phyloP scores from a whole-genome alignment of 1,284 basidiomycete species.

The Cryptococcus sp. region DNA sequence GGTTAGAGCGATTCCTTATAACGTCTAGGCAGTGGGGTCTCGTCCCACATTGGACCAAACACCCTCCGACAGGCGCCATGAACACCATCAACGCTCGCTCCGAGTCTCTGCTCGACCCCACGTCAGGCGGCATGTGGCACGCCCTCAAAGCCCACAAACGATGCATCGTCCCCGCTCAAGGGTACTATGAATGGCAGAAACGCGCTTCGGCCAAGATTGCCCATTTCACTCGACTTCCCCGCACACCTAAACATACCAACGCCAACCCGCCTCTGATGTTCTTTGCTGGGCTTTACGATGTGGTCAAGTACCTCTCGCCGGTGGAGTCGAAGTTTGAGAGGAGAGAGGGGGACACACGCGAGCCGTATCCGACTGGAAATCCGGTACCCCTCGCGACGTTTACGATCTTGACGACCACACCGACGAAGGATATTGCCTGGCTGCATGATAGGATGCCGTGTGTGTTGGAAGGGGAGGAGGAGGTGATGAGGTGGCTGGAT shows the following conservation, averaged over 20 bases:
- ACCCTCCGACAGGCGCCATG: slow-evolving; percentile 58
- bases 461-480: slow-evolving; percentile 61
- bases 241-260: slow-evolving; percentile 9
- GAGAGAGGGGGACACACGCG: slow-evolving; percentile 22
- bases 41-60: slow-evolving; percentile 75
- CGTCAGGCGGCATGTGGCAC: slow-evolving; percentile 65
- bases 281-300: slow-evolving; percentile 83
- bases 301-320: slow-evolving; percentile 51
- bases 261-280: slow-evolving; percentile 63
- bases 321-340: slow-evolving; percentile 22
- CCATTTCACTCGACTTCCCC: slow-evolving; percentile 64
- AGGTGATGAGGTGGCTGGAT: slow-evolving; percentile 73
- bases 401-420: slow-evolving; percentile 79
- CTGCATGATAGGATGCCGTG: slow-evolving; percentile 91
- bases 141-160: slow-evolving; percentile 70
- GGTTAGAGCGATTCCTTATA: not conserved
- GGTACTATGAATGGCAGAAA: slow-evolving; percentile 88
- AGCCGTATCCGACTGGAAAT: slow-evolving; percentile 49
- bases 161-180: slow-evolving; percentile 72
- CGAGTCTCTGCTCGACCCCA: slow-evolving; percentile 62
- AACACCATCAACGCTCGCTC: slow-evolving; percentile 85
- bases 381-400: slow-evolving; percentile 69
- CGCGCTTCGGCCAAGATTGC: slow-evolving; percentile 72
- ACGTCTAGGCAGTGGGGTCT: slow-evolving; percentile 79
- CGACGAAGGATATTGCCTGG: slow-evolving; percentile 64